Evolutionary conservation across 768 basidiomycete species (phyloP).

Genomic region (Pulveroboletus sp.): DNA sequence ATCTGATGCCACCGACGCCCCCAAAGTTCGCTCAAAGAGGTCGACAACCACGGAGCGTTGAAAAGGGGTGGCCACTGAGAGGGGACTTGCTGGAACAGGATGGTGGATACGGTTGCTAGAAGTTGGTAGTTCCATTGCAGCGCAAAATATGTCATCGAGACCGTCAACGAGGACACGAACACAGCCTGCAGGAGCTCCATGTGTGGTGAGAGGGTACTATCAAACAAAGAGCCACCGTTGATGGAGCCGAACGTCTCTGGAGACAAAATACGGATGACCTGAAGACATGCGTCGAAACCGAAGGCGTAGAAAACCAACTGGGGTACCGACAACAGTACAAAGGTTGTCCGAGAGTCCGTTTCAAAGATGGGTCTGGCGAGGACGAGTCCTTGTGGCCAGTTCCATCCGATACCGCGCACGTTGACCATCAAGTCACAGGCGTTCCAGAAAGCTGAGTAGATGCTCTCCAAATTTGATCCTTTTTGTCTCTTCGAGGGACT

Average conservation of each 20-base stretch:
- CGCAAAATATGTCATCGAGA: conserved; percentile 42
- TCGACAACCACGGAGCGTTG: conserved; percentile 48
- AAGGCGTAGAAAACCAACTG: conserved; percentile 5
- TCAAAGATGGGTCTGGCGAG: conserved; percentile 12
- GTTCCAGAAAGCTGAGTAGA: conserved; percentile 20
- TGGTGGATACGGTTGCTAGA: conserved; percentile 39
- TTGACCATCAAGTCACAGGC: conserved; percentile 21
- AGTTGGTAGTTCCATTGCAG: conserved; percentile 42
- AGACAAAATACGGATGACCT: conserved; percentile 24
- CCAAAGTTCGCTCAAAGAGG: conserved; percentile 60
- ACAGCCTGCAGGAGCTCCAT: conserved; percentile 36
- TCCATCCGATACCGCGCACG: conserved; percentile 26
- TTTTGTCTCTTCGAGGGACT: background rate
- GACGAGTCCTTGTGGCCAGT: conserved; percentile 14
- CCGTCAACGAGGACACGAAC: conserved; percentile 38
- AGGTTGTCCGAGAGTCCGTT: conserved; percentile 14
- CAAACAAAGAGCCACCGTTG: conserved; percentile 36
- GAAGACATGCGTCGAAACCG: conserved; percentile 11
- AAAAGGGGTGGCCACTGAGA: conserved; percentile 62
- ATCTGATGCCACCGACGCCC: conserved; percentile 61
- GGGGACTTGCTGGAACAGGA: conserved; percentile 42
- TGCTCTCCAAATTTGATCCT: background rate
- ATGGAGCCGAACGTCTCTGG: conserved; percentile 35
- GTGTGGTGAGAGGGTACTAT: conserved; percentile 30
- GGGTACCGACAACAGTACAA: conserved; percentile 10